Percentiles rank a stretch among this genome's conserved stretches.
Conservation (phyloP, 257 asterid genomes). For the Scutellaria baicalensis region DNA sequence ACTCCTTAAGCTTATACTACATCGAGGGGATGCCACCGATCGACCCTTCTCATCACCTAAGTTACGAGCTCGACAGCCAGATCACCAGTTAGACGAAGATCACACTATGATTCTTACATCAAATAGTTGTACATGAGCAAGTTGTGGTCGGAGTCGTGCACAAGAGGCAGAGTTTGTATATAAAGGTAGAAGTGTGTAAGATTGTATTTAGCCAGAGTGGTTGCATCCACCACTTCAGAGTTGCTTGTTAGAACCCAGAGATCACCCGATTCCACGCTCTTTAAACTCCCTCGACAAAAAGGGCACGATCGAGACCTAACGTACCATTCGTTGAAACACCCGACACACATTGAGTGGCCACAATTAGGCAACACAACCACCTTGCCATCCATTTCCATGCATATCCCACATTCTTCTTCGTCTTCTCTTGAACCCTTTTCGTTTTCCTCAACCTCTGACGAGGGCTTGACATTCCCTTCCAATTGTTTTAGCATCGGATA, state of each 20-base stretch:
- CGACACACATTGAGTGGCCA: conserved; percentile 53
- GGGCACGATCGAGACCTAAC: conserved; percentile 48
- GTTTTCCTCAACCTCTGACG: no score
- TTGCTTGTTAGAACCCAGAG: conserved; percentile 47
- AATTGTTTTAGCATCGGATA: conserved; percentile 62
- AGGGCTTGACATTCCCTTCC: conserved; percentile 26
- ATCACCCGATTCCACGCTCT: conserved; percentile 37
- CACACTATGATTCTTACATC: conserved; percentile 23
- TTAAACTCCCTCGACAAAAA: conserved; percentile 57
- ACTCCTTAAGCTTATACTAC: no score
- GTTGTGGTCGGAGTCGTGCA: conserved; percentile 22
- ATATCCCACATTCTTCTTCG: conserved; percentile 63
- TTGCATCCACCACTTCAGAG: conserved; percentile 38
- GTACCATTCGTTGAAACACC: conserved; percentile 54
- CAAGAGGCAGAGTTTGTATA: conserved; percentile 40
- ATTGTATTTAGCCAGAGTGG: conserved; percentile 43
- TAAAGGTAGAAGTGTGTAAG: conserved; percentile 44
- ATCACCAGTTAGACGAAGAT: no score
- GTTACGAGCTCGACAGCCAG: no score
- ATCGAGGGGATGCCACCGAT: no score
- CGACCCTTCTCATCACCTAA: no score
- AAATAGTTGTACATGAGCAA: conserved; percentile 42
- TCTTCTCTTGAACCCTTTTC: no score
- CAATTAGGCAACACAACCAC: conserved; percentile 49
- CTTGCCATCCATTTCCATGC: conserved; percentile 48